Base-by-base conservation (phyloP, 352 stramenopile genomes). In the Phytophthora sp. region DNA sequence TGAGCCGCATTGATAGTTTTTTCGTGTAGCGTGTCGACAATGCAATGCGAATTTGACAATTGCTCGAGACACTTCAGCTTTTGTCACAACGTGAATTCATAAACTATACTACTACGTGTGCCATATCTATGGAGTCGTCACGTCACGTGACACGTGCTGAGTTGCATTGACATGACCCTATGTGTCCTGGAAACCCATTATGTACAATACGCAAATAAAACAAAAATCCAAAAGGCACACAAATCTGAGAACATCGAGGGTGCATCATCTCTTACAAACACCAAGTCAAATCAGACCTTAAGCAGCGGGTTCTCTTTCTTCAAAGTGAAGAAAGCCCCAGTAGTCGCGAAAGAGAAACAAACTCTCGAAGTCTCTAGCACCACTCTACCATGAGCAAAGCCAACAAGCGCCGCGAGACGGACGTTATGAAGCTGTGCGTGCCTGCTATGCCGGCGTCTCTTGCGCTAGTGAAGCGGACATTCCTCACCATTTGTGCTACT, bases 391-490 rank as follows among this genome's bases (percentile, higher is more conserved):
- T 90, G 81, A 79, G 59, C 73, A 86, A 86, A 59, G 78, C 73
- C 67, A 95, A 90, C 71, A 94, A 92, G 67, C 87, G 89, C 54
- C 84, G 86, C 56, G 88, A 95, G 63, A 94, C 80, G 42, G 89
- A 96, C 70, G 86, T 96, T 73, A 96, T 96, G 89, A 96, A 96
- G 76, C 84, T 96, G 82, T 95, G 58, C 58, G 77, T 77, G 47
- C 45, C 21, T 20, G 20, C 50, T 21, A 45, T 16, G 23, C 6
- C 31, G 15, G 9, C 21, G 33, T 41, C 35, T 21, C 30, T 29
- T 42, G 12, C 9, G 7, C 30, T 41, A n/a, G 27, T 21, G 27
- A 35, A 23, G 15, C 16, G n/a, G n/a, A n/a, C n/a, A n/a, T n/a
- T n/a, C n/a, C 13, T 57, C 20, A 47, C 18, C n/a, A 13, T n/a